Evolutionary conservation across 2,329 filamentous ascomycete genomes (phyloP).

Genomic region (Aspergillus ochraceoroseus): DNA sequence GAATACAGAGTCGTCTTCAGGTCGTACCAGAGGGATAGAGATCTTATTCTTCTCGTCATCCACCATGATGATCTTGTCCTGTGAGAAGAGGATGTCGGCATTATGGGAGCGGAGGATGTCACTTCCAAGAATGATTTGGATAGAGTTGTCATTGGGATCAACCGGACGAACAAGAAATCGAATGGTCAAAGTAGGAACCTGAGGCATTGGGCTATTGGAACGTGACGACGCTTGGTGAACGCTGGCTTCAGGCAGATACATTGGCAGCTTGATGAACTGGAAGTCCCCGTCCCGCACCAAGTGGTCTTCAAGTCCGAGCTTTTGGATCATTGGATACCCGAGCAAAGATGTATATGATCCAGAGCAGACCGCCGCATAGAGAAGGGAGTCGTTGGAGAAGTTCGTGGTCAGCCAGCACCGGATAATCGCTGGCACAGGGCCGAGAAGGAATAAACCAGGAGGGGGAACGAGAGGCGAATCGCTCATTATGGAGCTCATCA

Average conservation of each 20-base stretch:
- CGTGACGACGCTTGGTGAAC: conserved; percentile 67
- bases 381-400: conserved; percentile 80
- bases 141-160: conserved; percentile 50
- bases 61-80: conserved; percentile 81
- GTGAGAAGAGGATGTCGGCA: conserved; percentile 86
- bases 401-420: conserved; percentile 90
- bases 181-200: conserved; percentile 75
- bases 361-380: conserved; percentile 89
- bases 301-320: conserved; percentile 64
- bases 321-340: conserved; percentile 67
- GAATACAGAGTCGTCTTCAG: conserved; percentile 78
- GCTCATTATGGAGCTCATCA: conserved; percentile 58
- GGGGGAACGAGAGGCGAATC: conserved; percentile 72
- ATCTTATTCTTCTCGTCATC: conserved; percentile 82
- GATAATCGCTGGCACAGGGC: conserved; percentile 87
- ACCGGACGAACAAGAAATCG: conserved; percentile 67
- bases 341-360: conserved; percentile 86
- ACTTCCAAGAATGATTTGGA: conserved; percentile 85
- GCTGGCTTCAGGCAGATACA: conserved; percentile 88
- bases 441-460: conserved; percentile 77
- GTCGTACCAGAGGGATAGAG: conserved; percentile 84
- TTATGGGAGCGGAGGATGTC: conserved; percentile 81
- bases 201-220: conserved; percentile 66
- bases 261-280: conserved; percentile 67
- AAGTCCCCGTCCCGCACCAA: conserved; percentile 62